Base-by-base conservation (phyloP, 202 grass and related monocot species). In the Schoenoplectus tabernaemontani region DNA sequence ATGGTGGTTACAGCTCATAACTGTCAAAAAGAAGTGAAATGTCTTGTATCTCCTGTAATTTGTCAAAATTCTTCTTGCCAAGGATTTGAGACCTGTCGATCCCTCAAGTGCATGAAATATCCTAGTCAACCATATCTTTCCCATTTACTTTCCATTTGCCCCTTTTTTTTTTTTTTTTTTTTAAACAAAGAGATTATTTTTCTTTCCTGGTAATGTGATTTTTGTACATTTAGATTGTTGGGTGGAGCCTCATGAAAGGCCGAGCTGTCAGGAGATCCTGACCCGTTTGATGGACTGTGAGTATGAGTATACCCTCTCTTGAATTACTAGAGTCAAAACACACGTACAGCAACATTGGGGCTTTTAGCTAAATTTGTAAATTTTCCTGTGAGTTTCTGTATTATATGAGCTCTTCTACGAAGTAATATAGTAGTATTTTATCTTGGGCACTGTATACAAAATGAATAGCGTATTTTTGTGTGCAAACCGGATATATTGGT, bases 221-320 rank as follows among this genome's bases (percentile, higher is more conserved):
- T n/a, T n/a, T n/a, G n/a, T n/a, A n/a, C n/a, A n/a, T n/a, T n/a
- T 83, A 99, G 96, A 96, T 88, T 99, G 96, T 85, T 99, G 96
- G 96, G 87, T 87, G 62, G 96, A 99, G 57, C 92, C 96, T 65
- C 39, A 85, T 50, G 89, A 93, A 79, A 88, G 96, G 44, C 96
- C 96, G 26, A 99, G 90, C 83, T 99, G 92, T 60, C 88, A 89
- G 80, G 96, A 99, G 87, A 89, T 99, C 46, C 88, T 99, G 43
- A 88, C 90, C 57, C 96, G 96, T 63, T 80, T 99, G 83, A 92
- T 96, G 2, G 92, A 99, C 66, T 93, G 96, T n/a, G n/a, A n/a
- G n/a, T n/a, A n/a, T 58, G 92, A 99, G 82, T 99, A 93, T 64
- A 61, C 86, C 76, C 83, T 90, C 50, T 86, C 65, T 76, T 99